Percentiles rank a stretch among this genome's conserved stretches.
Conservation (phyloP, 2,329 filamentous ascomycete species). For the Curvularia sp. region DNA sequence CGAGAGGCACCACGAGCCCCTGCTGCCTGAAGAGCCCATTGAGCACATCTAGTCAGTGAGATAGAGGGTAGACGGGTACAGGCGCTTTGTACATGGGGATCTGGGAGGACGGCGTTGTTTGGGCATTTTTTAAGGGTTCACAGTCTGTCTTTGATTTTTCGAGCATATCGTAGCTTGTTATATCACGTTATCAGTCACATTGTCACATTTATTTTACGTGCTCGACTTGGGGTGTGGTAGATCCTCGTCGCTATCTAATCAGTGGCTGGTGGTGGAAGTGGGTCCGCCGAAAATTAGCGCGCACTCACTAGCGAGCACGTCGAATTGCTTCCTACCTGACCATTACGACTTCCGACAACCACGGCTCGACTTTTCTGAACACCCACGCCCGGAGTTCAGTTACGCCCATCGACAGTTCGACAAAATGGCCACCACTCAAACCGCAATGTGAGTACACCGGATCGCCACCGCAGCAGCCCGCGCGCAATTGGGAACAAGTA, state of each 20-base stretch:
- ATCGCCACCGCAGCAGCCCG: constrained; percentile 5
- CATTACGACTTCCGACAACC: constrained; percentile 42
- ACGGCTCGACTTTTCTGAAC: constrained; percentile 44
- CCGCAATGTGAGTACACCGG: constrained; percentile 49
- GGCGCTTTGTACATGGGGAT: constrained; percentile 10
- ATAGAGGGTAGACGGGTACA: not conserved
- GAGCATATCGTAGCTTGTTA: not conserved
- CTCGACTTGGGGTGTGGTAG: not conserved
- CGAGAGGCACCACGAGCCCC: constrained; percentile 62
- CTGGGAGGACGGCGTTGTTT: constrained; percentile 7
- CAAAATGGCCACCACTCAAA: constrained; percentile 52
- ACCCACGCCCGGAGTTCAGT: constrained; percentile 45
- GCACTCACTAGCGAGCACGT: too few species aligned
- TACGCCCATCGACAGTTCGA: constrained; percentile 43
- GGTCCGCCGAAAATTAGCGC: constrained; percentile 4
- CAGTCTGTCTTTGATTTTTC: not conserved
- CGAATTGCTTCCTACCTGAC: not conserved
- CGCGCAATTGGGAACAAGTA: constrained; percentile 19
- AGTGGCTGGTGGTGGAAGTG: constrained; percentile 8
- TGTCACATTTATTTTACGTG: not conserved
- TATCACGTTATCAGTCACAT: not conserved
- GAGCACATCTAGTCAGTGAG: constrained; percentile 64
- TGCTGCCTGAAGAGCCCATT: constrained; percentile 83
- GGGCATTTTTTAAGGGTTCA: not conserved
- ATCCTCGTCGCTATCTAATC: constrained; percentile 9